Evolutionary conservation across 2,329 filamentous ascomycete genomes (phyloP), one percentile per base, ranked within the genome.

Genomic region (Blumeria graminis): DNA sequence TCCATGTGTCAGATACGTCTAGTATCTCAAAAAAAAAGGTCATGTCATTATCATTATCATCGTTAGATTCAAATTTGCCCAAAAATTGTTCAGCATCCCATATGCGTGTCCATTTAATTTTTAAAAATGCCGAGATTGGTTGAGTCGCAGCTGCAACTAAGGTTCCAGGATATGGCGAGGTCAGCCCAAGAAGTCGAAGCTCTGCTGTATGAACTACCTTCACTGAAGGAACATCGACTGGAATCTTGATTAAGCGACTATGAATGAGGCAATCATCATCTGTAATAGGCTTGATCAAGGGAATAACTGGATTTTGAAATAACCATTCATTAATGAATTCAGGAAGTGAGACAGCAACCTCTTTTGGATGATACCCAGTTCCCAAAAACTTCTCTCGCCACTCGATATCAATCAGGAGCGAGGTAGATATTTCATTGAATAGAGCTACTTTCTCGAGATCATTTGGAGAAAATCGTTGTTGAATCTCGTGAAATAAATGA

Each of bases 11-110:
- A 1, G 76, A 71, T 14, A 81, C 78, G 0, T 82, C 82, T 13
- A 80, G 78, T 22, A 96, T 74, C 62, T 94, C 89, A 68, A 92
- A 93, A 61, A 82, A 80, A 64, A 94, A 94, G 60, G 88, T 80
- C 22, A 28, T 28, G 1, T 88, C 71, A 22, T 78, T 73, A 22
- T 63, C 57, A 35, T 56, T 34, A 48, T 58, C 43, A 32, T 41
- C 32, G 13, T 56, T 46, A 16, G 28, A 38, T 32, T 57, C 48
- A 10, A 60, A 56, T 39, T 65, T 65, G 8, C 35, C 14, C 4
- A n/a, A n/a, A 38, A 13, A 55, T 9, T 65, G 59, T 1, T 67
- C 66, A 0, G 74, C 77, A 60, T 81, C 76, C 80, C 80, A 83
- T 1, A 71, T 67, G 33, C 78, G 73, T 9, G 79, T 81, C 76